These are phyloP conservation scores for Omphalotus olearius DNA, from an alignment of 1,284 basidiomycete species.

Conservation along the genomic window DNA sequence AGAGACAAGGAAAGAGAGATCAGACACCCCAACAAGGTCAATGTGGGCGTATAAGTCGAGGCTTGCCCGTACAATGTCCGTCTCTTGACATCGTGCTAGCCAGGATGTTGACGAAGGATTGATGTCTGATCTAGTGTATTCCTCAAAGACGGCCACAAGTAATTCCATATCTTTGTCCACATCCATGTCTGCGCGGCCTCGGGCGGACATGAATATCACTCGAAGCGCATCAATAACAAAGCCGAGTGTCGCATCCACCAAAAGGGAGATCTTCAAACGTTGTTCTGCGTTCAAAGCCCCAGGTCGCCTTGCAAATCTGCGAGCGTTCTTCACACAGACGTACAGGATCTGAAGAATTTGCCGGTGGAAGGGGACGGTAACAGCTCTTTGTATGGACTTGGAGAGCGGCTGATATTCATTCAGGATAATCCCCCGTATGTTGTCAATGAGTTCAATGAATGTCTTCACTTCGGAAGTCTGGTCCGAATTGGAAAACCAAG, in stretches of 20 bases:
- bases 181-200: conserved; percentile 52
- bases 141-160: conserved; percentile 77
- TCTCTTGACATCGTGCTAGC: conserved; percentile 80
- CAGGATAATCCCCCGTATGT: conserved; percentile 63
- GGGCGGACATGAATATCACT: conserved; percentile 64
- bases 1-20: conserved; percentile 54
- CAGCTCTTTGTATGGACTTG: conserved; percentile 66
- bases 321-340: conserved; percentile 65
- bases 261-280: conserved; percentile 49
- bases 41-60: conserved; percentile 71
- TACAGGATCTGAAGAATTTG: conserved; percentile 78
- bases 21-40: conserved; percentile 66
- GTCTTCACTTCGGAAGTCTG: conserved; percentile 50
- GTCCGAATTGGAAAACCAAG: conserved; percentile 69
- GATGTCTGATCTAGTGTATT: conserved; percentile 67
- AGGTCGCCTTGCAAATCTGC: conserved; percentile 41
- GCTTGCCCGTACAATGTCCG: conserved; percentile 73
- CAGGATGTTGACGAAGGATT: conserved; percentile 64
- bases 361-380: conserved; percentile 74
- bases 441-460: conserved; percentile 60
- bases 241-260: conserved; percentile 60
- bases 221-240: conserved; percentile 70
- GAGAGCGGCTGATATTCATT: conserved; percentile 75
- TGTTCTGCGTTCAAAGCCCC: conserved; percentile 58
- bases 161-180: conserved; percentile 79